Conservation (phyloP, 148 eudicot species). For the Rhododendron mucronatum region DNA sequence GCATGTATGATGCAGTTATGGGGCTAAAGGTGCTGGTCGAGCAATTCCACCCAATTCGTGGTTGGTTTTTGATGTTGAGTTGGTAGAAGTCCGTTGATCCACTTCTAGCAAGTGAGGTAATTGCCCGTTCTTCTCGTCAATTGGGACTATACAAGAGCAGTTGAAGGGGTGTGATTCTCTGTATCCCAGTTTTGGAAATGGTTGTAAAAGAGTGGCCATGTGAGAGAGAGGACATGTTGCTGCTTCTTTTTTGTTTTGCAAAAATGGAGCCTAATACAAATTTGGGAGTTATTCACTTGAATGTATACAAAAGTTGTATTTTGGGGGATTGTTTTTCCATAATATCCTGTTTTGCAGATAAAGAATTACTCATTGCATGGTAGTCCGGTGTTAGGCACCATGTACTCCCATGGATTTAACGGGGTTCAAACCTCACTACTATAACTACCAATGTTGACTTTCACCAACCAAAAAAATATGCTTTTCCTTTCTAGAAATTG, state of each 20-base stretch:
- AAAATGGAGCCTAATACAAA: background rate
- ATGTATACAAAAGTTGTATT: background rate
- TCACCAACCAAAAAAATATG: background rate
- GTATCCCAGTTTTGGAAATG: background rate
- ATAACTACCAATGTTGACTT: background rate
- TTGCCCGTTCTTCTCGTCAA: background rate
- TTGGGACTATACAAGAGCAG: background rate
- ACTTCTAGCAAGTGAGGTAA: background rate
- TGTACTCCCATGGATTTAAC: background rate
- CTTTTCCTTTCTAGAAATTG: no score
- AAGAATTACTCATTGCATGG: background rate
- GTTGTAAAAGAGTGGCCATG: background rate
- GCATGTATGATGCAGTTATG: slow-evolving; percentile 50
- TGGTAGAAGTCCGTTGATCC: slow-evolving; percentile 42
- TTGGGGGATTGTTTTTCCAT: background rate
- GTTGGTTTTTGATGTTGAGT: slow-evolving; percentile 72
- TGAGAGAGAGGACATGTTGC: background rate
- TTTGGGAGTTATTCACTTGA: background rate
- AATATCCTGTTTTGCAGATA: background rate
- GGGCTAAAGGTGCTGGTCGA: slow-evolving; percentile 39
- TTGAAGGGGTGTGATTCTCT: background rate
- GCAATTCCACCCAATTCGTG: slow-evolving; percentile 67
- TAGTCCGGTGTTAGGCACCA: background rate
- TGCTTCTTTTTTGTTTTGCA: background rate
- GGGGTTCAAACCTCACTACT: no score